Base-by-base conservation (phyloP, 177 flowering plant species). In the Vitis hybrid region DNA sequence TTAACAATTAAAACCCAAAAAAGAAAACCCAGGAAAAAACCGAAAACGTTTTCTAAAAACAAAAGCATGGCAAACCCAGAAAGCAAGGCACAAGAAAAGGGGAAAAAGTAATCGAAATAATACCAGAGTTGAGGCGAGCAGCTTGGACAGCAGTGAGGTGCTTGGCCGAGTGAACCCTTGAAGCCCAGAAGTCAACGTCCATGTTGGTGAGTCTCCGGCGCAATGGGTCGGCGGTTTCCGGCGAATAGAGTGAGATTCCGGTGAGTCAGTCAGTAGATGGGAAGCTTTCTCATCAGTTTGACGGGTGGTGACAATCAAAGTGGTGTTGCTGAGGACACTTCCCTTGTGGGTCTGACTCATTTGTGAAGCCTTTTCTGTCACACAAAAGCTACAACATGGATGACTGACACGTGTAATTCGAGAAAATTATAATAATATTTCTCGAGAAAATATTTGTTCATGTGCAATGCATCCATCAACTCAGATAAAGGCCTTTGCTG, bases 151-250 rank as follows among this genome's bases (percentile, higher is more conserved):
- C 80, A 71, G 84, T 66, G 68, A 80, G 15, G 63, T 80, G 85
- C 72, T 75, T 85, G 66, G 80, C 34, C 4, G 89, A 75, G 54
- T 77, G 82, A 70, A 79, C 68, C 67, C 82, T 83, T n/a, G 88
- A 79, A 65, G 86, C 75, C 89, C 85, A 81, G 74, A 84, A 84
- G 62, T 83, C 89, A 61, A 84, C 62, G 73, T 89, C 89, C 90
- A 86, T 88, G 70, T 30, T 65, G 39, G 18, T 52, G 30, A 4
- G 26, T 62, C 68, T 52, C 72, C 66, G 70, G 71, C 70, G 51
- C 64, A 2, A 8, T 18, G 56, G 10, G 64, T 60, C 26, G 26
- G 52, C 14, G 0, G 67, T 65, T 62, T 26, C 66, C 66, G 72
- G 68, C 18, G 26, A 56, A 30, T 12, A 58, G 39, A 1, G 60